These are phyloP conservation scores for Torulaspora indica DNA, from an alignment of 805 yeast genomes.

Conservation along the genomic window DNA sequence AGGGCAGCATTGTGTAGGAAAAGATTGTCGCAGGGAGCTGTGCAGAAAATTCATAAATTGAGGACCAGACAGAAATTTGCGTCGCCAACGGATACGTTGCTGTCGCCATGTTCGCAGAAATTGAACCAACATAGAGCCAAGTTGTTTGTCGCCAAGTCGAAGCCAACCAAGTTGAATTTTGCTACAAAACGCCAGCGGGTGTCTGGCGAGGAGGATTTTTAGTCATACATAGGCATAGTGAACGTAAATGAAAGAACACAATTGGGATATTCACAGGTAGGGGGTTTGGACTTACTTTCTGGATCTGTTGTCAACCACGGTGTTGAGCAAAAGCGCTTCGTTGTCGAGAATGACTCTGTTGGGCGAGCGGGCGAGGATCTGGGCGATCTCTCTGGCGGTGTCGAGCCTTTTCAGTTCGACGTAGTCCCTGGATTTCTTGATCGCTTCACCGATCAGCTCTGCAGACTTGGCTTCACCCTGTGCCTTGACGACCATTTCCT, in stretches of 20 bases:
- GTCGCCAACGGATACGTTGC: slow-evolving; percentile 55
- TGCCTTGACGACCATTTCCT: slow-evolving; percentile 93
- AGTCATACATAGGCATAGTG: slow-evolving; percentile 6
- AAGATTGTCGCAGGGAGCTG: slow-evolving; percentile 11
- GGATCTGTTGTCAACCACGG: slow-evolving; percentile 70
- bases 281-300: slow-evolving; percentile 21
- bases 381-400: slow-evolving; percentile 94
- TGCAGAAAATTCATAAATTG: slow-evolving; percentile 10
- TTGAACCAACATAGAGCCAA: slow-evolving; percentile 45
- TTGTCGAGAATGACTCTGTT: slow-evolving; percentile 88
- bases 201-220: slow-evolving; percentile 8
- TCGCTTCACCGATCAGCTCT: slow-evolving; percentile 97
- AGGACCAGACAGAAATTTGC: slow-evolving; percentile 34
- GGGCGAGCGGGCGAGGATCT: slow-evolving; percentile 77
- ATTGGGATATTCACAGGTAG: slow-evolving; percentile 8
- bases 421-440: slow-evolving; percentile 91
- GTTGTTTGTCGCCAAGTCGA: slow-evolving; percentile 19
- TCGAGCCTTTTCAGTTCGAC: slow-evolving; percentile 95
- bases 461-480: slow-evolving; percentile 99
- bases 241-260: slow-evolving; percentile 1
- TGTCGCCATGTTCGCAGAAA: slow-evolving; percentile 58
- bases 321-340: slow-evolving; percentile 85
- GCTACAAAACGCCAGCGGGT: slow-evolving; percentile 9
- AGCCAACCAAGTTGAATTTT: slow-evolving; percentile 20
- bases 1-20: slow-evolving; percentile 28